These are phyloP conservation scores for Trichosanthes cucumerina DNA, from an alignment of 306 rosid genomes.

Conservation along the genomic window DNA sequence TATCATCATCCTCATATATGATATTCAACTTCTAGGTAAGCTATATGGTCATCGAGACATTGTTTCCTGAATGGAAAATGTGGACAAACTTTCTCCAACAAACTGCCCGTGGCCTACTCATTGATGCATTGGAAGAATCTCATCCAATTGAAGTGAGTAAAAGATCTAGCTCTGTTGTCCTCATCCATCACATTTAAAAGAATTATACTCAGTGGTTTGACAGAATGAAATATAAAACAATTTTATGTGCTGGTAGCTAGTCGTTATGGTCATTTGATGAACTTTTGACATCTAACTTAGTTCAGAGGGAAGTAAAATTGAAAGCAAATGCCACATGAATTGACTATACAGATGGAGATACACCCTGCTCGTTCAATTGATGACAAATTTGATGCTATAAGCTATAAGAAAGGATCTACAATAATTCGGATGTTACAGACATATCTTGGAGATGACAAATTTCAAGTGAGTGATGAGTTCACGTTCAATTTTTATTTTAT, in stretches of 20 bases:
- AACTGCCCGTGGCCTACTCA: conserved; percentile 28
- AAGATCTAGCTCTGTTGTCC: neutral
- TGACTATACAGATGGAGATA: conserved; percentile 39
- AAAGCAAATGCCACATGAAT: neutral
- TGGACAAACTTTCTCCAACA: conserved; percentile 46
- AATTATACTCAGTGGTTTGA: neutral
- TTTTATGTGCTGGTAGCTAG: neutral
- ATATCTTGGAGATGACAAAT: conserved; percentile 40
- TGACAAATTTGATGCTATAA: conserved; percentile 42
- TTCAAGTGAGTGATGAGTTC: conserved; percentile 31
- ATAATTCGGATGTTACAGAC: conserved; percentile 49
- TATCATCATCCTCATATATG: neutral
- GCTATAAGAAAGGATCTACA: conserved; percentile 51
- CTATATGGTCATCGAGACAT: conserved; percentile 41
- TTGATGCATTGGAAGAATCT: conserved; percentile 47
- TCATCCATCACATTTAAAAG: neutral
- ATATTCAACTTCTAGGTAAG: conserved; percentile 36
- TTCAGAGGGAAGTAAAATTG: neutral
- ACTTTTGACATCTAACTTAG: neutral
- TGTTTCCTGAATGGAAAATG: conserved; percentile 60
- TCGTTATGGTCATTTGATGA: neutral
- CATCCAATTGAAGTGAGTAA: conserved; percentile 52
- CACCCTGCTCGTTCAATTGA: conserved; percentile 38
- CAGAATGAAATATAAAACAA: neutral
- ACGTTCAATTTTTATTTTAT: neutral